These are phyloP conservation scores for Pigoraptor vietnamica DNA, from an alignment of 78 protist genomes.

Conservation along the genomic window DNA sequence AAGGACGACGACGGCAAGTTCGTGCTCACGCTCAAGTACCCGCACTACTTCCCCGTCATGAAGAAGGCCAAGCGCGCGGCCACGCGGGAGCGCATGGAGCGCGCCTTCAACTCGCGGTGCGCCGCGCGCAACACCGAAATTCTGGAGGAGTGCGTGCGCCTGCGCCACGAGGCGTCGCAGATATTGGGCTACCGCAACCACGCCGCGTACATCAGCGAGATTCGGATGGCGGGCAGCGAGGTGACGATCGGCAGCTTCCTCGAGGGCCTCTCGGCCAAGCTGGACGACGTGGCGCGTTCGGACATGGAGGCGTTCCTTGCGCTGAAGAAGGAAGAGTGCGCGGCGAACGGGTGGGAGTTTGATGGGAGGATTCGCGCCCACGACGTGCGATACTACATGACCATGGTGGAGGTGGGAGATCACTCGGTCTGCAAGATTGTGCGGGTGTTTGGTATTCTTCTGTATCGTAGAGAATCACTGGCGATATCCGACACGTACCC, in stretches of 20 bases:
- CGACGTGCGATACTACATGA: slow-evolving; percentile 31
- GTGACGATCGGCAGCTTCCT: slow-evolving; percentile 5
- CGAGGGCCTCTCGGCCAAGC: background rate
- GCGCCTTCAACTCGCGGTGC: slow-evolving; percentile 16
- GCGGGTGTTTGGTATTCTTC: background rate
- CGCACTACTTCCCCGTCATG: slow-evolving; percentile 34
- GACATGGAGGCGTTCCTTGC: slow-evolving; percentile 4
- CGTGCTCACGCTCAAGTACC: slow-evolving; percentile 36
- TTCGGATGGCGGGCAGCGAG: background rate
- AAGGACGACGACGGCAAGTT: slow-evolving; percentile 16
- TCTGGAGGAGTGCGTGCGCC: background rate
- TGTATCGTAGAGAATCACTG: too few relatives aligned
- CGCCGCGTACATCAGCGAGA: slow-evolving; percentile 27
- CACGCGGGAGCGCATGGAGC: slow-evolving; percentile 14
- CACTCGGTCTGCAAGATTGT: background rate
- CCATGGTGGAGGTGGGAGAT: background rate
- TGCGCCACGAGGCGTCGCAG: background rate
- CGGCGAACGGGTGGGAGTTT: background rate
- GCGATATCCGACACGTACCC: too few relatives aligned
- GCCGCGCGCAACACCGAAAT: slow-evolving; percentile 11
- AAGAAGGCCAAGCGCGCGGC: slow-evolving; percentile 10
- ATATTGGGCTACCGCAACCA: slow-evolving; percentile 31
- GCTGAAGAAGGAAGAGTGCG: background rate
- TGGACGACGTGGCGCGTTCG: background rate
- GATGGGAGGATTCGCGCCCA: slow-evolving; percentile 30